Evolutionary conservation across 2,329 filamentous ascomycete genomes (phyloP), one percentile per base, ranked within the genome.

Genomic region (Aspergillus japonicus): DNA sequence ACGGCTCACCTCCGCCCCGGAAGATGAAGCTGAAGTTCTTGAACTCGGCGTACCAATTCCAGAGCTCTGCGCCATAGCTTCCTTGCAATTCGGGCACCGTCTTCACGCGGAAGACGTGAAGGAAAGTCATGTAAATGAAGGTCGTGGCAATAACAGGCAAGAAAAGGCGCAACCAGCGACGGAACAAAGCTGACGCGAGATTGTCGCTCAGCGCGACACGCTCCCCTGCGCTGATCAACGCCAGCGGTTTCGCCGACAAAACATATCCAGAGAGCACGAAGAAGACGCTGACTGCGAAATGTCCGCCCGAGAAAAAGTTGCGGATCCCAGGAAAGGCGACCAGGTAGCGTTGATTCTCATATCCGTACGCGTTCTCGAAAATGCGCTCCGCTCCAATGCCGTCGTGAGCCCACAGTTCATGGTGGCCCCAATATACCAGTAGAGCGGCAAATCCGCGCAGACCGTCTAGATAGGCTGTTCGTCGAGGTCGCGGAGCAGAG

Each of bases 11-110:
- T 6, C 85, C 84, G 7, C 78, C 79, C 47, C 83, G 82, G 74
- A 85, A 90, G 44, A 89, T 70, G 69, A 87, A 90, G 72, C 83
- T 89, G 75, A 87, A 89, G 71, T 89, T 89, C 70, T 89, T 90
- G 69, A 85, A 78, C 69, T 89, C 85, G 61, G 68, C 69, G 56
- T 81, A 80, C 78, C 78, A 80, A 42, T 74, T 77, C 77, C 81
- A 83, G 1, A 85, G 61, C 65, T 87, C 85, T 11, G 79, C 80
- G 7, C 69, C 61, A 66, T 81, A 80, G 33, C 65, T 82, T 4
- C 63, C 63, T 60, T 82, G 72, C 11, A 74, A 71, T 14, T 75
- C 71, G 23, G 72, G 72, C 12, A 77, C 74, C 6, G 76, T 74
- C 71, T 77, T 80, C 57, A 83, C 75, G 5, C 80, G 80, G 42